Conservation (phyloP, 148 eudicot genomes). For the Suaeda aralocaspica region DNA sequence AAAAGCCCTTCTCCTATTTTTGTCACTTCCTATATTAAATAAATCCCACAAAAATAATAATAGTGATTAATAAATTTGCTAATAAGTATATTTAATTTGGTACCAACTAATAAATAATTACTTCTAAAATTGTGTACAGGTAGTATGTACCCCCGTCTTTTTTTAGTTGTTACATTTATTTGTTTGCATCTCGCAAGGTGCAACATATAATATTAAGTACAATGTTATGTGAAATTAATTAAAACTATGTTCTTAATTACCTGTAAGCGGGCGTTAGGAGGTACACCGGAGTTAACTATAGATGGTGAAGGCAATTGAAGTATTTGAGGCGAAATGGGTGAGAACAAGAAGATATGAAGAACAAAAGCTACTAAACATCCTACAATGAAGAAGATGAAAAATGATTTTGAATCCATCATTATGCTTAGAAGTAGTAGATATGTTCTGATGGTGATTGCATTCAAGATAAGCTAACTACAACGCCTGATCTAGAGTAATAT, state of each 20-base stretch:
- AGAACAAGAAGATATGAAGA: slow-evolving; percentile 44
- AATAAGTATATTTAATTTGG: too few species aligned
- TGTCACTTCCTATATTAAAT: slow-evolving; percentile 38
- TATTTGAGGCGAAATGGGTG: slow-evolving; percentile 55
- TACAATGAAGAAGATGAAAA: slow-evolving; percentile 13
- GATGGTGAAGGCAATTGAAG: slow-evolving; percentile 41
- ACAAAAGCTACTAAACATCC: slow-evolving; percentile 39
- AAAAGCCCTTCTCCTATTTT: slow-evolving; percentile 75
- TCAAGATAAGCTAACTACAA: too few species aligned
- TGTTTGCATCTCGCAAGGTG: too few species aligned
- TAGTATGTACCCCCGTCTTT: too few species aligned
- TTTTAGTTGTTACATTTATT: too few species aligned
- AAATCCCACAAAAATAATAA: background rate
- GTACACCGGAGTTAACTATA: slow-evolving; percentile 15
- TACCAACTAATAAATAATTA: too few species aligned
- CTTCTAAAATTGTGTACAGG: too few species aligned
- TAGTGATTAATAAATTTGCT: too few species aligned
- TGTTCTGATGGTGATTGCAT: too few species aligned
- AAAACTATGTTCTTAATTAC: slow-evolving; percentile 18
- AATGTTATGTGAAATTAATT: too few species aligned
- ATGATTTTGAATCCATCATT: slow-evolving; percentile 14
- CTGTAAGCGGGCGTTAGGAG: slow-evolving; percentile 51
- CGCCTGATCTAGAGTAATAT: too few species aligned
- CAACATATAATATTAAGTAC: too few species aligned
- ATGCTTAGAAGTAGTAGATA: background rate